Base-by-base conservation (phyloP, 805 yeast species). In the Lipomyces anomalus region DNA sequence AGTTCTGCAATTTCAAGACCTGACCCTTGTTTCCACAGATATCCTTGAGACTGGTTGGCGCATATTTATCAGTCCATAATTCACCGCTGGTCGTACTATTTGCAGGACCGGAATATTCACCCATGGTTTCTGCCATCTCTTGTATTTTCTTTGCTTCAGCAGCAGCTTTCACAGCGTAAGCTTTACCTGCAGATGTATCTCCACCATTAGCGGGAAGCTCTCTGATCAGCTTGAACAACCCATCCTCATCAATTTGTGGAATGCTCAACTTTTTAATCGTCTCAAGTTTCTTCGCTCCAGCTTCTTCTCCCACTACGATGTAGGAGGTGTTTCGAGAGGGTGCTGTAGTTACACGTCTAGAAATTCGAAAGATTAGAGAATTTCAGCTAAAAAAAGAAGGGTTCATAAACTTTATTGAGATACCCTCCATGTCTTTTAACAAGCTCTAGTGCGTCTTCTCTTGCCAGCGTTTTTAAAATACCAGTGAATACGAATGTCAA, bases 161-260 rank as follows among this genome's bases (percentile, higher is more conserved):
- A 50, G 76, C 78, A 48, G 80, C 72, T 65, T 86, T 87, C 37
- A 69, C 70, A 48, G 80, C 70, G 1, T 92, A 92, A 53, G 77
- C 79, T 47, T 74, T 75, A 0, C 97, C 97, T 3, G 70, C 78
- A 13, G 67, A 83, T n/a, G 94, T 85, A 36, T 75, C 76, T 0
- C 97, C 97, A 22, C 98, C 98, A 53, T 82, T 88, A 2, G 80
- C 81, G 0, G 98, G 97, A 92, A 90, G 84, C 4, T 78, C 75
- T 20, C 70, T 58, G 38, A 92, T 71, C 52, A 92, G 69, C 53
- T 80, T 78, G 34, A 84, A 65, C 56, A 92, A 88, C 0, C 97
- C 97, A 7, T 76, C 84, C 64, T 92, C 95, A 58, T 78, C 80
- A 48, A 90, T 82, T 34, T 94, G 87, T 64, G 89, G 89, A 44